Percentiles rank a stretch among this genome's conserved stretches.
Conservation (phyloP, 2,329 filamentous ascomycete genomes). For the Botrytis elliptica region DNA sequence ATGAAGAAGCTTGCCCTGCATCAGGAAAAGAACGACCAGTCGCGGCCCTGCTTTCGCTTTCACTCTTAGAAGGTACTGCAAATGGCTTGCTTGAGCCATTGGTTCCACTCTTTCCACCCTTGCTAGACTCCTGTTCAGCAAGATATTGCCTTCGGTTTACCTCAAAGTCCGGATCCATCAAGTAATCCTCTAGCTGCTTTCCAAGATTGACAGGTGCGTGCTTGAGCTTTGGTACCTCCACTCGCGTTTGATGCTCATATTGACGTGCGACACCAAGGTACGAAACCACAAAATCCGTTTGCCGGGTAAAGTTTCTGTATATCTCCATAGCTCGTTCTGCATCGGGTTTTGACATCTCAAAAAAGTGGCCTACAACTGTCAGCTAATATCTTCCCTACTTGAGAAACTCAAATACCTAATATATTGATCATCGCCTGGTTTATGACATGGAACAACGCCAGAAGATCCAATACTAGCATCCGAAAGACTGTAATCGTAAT, state of each 20-base stretch:
- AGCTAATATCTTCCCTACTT: slow-evolving; percentile 22
- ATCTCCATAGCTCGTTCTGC: slow-evolving; percentile 89
- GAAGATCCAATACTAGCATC: slow-evolving; percentile 82
- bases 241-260: slow-evolving; percentile 85
- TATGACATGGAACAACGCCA: slow-evolving; percentile 89
- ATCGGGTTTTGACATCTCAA: slow-evolving; percentile 94
- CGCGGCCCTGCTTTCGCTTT: slow-evolving; percentile 35
- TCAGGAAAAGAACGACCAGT: slow-evolving; percentile 36
- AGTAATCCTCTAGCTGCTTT: slow-evolving; percentile 87
- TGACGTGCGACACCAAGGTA: slow-evolving; percentile 85
- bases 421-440: slow-evolving; percentile 98
- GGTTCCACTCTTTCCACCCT: slow-evolving; percentile 32
- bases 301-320: slow-evolving; percentile 86
- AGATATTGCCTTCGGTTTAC: slow-evolving; percentile 89
- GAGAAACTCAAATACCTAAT: slow-evolving; percentile 60
- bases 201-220: slow-evolving; percentile 92
- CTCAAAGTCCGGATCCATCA: slow-evolving; percentile 94
- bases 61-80: slow-evolving; percentile 41
- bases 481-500: slow-evolving; percentile 94
- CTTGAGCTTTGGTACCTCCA: slow-evolving; percentile 95
- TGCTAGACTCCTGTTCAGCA: slow-evolving; percentile 76
- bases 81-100: slow-evolving; percentile 47
- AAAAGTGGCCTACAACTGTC: slow-evolving; percentile 74
- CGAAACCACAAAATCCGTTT: slow-evolving; percentile 89
- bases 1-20: slow-evolving; percentile 38